Evolutionary conservation across 2,329 filamentous ascomycete species (phyloP).

Genomic region (Pyrenophora graminea): DNA sequence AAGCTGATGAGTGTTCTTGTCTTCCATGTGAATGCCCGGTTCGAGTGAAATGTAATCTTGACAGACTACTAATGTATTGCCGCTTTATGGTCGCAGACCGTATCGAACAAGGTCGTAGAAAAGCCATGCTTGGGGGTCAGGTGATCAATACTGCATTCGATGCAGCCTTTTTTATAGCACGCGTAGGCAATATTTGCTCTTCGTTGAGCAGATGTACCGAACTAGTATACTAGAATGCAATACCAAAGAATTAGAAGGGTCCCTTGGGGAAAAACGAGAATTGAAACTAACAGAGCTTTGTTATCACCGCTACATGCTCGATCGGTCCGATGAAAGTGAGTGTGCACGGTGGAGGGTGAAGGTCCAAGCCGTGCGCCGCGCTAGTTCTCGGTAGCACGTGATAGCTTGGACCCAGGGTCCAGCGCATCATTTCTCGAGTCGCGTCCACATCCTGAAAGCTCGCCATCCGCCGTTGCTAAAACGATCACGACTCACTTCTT

Average conservation of each 20-base stretch:
- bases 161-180: neutral
- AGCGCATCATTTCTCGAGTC: conserved; percentile 1
- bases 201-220: neutral
- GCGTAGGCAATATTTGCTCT: neutral
- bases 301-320: neutral
- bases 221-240: no score
- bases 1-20: neutral
- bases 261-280: no score
- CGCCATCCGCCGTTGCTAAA: neutral
- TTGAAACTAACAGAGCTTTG: no score
- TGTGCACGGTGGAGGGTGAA: neutral
- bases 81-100: neutral
- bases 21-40: neutral
- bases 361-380: conserved; percentile 5
- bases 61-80: neutral
- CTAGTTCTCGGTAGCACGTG: conserved; percentile 21
- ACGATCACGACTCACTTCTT: neutral
- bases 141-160: neutral
- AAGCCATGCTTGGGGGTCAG: neutral
- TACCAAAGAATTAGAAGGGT: neutral
- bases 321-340: conserved; percentile 3
- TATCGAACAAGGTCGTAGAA: neutral
- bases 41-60: neutral
- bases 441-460: conserved; percentile 1
- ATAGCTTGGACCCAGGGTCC: neutral